Evolutionary conservation across 768 basidiomycete species (phyloP).

Genomic region (Termitomyces sp.): DNA sequence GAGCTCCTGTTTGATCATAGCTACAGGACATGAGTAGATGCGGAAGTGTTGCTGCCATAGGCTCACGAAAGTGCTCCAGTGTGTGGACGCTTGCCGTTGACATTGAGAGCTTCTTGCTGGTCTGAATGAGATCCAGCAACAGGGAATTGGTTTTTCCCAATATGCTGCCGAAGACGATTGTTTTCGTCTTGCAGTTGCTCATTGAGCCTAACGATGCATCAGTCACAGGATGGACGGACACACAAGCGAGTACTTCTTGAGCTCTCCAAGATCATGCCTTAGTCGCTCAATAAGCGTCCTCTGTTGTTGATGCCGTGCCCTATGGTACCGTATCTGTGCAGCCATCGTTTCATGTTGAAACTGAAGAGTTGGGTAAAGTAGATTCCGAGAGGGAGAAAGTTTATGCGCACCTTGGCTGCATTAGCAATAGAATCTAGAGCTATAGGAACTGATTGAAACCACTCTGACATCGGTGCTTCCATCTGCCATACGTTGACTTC

Average conservation of each 20-base stretch:
- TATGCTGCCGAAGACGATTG: conserved; percentile 41
- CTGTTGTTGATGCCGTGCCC: conserved; percentile 55
- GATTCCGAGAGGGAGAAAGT: not conserved
- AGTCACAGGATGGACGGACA: not conserved
- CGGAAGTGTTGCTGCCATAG: not conserved
- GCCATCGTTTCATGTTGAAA: conserved; percentile 81
- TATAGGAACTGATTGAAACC: conserved; percentile 68
- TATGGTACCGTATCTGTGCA: conserved; percentile 63
- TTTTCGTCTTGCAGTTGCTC: conserved; percentile 52
- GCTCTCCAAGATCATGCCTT: conserved; percentile 48
- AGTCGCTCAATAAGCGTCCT: conserved; percentile 51
- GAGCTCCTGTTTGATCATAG: conserved; percentile 23
- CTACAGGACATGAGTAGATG: conserved; percentile 18
- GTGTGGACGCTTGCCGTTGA: conserved; percentile 68
- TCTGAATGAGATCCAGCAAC: conserved; percentile 21
- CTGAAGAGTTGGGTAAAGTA: conserved; percentile 32
- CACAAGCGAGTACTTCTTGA: conserved; percentile 51
- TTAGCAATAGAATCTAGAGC: conserved; percentile 64
- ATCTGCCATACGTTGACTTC: conserved; percentile 43
- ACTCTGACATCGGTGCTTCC: conserved; percentile 78
- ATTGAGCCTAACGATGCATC: conserved; percentile 38
- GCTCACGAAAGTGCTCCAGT: conserved; percentile 42
- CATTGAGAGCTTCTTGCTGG: conserved; percentile 42
- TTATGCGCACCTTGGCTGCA: conserved; percentile 56
- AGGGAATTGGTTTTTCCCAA: conserved; percentile 22